These are phyloP conservation scores for Cladosporium austrohemisphaericum DNA, from an alignment of 2,329 filamentous ascomycete species.

Conservation along the genomic window DNA sequence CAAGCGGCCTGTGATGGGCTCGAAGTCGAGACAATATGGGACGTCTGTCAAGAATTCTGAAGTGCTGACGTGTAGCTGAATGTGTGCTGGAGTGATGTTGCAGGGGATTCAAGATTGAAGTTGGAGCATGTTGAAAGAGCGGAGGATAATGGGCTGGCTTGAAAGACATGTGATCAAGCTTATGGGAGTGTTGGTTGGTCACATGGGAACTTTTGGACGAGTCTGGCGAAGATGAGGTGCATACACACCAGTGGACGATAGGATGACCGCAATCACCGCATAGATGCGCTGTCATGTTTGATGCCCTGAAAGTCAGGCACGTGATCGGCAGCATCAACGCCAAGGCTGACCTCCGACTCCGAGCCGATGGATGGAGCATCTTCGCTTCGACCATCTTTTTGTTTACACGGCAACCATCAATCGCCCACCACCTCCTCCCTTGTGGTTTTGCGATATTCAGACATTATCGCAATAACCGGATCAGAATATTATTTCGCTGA, in stretches of 20 bases:
- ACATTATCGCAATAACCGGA: neutral
- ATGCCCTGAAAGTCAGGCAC: no score
- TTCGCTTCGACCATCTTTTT: slow-evolving; percentile 14
- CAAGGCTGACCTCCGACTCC: slow-evolving; percentile 10
- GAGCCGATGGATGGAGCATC: slow-evolving; percentile 9
- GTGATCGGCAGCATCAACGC: slow-evolving; percentile 2
- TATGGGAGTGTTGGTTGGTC: no score
- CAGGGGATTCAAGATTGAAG: no score
- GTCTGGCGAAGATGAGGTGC: no score
- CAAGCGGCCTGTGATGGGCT: slow-evolving; percentile 1
- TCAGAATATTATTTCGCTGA: neutral
- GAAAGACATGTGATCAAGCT: no score
- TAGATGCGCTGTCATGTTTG: no score
- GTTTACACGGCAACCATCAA: slow-evolving; percentile 12
- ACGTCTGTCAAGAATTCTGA: neutral
- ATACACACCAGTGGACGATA: no score
- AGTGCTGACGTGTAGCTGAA: neutral
- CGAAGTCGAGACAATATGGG: neutral
- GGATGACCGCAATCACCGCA: no score
- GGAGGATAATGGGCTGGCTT: no score
- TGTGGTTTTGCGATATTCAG: neutral
- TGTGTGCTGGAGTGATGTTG: no score
- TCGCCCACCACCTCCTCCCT: neutral
- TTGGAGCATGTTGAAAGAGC: no score
- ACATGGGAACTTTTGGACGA: no score